These are phyloP conservation scores for Tilletia walkeri DNA, from an alignment of 1,284 basidiomycete genomes.

Conservation along the genomic window DNA sequence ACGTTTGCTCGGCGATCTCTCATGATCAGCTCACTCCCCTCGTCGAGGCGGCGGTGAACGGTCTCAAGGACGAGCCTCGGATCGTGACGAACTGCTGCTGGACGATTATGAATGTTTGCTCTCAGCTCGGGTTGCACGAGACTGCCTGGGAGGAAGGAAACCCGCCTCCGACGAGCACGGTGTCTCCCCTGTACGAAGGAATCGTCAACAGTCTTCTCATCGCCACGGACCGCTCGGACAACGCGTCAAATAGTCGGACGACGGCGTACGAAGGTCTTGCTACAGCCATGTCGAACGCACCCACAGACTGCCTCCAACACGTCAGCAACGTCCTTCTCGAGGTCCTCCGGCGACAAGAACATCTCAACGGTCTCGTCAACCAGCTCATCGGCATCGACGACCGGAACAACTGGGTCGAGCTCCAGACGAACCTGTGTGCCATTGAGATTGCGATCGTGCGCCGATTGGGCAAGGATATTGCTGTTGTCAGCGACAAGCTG, in stretches of 20 bases:
- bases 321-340: slow-evolving; percentile 80
- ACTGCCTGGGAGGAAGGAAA: slow-evolving; percentile 60
- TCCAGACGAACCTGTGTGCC: slow-evolving; percentile 92
- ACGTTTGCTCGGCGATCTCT: slow-evolving; percentile 81
- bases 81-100: slow-evolving; percentile 94
- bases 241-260: slow-evolving; percentile 89
- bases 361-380: slow-evolving; percentile 68
- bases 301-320: slow-evolving; percentile 75
- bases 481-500: slow-evolving; percentile 85
- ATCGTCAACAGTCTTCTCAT: slow-evolving; percentile 45
- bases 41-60: slow-evolving; percentile 77
- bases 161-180: slow-evolving; percentile 60
- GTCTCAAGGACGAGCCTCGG: slow-evolving; percentile 76
- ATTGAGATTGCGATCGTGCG: slow-evolving; percentile 50
- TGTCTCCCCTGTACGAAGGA: slow-evolving; percentile 87
- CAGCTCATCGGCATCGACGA: slow-evolving; percentile 95
- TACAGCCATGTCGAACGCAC: slow-evolving; percentile 77
- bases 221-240: slow-evolving; percentile 65
- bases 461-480: slow-evolving; percentile 79
- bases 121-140: slow-evolving; percentile 46
- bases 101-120: slow-evolving; percentile 83
- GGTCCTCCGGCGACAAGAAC: slow-evolving; percentile 84
- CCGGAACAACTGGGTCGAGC: slow-evolving; percentile 97
- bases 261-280: slow-evolving; percentile 95
- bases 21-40: slow-evolving; percentile 84